Percentiles rank a stretch among this genome's conserved stretches.
These are phyloP conservation scores for Peronospora destructor DNA, from an alignment of 352 stramenopile species.

Conservation along the genomic window DNA sequence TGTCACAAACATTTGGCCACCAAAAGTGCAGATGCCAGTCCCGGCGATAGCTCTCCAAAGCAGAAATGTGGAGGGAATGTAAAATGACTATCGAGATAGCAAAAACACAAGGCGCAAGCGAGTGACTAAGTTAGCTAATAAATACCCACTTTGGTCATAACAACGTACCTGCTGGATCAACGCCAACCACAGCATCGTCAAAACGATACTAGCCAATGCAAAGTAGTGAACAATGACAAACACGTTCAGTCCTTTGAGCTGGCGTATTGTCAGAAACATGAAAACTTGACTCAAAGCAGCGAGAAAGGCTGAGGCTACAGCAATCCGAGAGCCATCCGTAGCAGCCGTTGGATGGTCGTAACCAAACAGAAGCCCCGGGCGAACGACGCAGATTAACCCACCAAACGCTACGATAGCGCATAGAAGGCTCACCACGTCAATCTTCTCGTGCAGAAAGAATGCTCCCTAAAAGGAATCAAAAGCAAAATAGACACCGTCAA, in stretches of 20 bases:
- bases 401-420: conserved; percentile 35
- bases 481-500: conserved; percentile 9
- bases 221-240: conserved; percentile 62
- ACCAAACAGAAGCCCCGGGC: conserved; percentile 40
- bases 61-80: conserved; percentile 27
- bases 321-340: conserved; percentile 22
- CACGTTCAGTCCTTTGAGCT: conserved; percentile 35
- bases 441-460: conserved; percentile 34
- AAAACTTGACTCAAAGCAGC: conserved; percentile 40
- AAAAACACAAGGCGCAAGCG: not conserved
- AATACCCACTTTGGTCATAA: not conserved
- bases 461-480: conserved; percentile 20
- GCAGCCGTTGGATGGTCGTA: conserved; percentile 16
- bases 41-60: conserved; percentile 44
- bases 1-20: conserved; percentile 56
- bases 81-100: conserved; percentile 8
- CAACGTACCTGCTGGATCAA: conserved; percentile 37
- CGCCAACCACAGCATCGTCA: conserved; percentile 31
- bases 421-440: conserved; percentile 31
- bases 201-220: conserved; percentile 36
- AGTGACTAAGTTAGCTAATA: not conserved
- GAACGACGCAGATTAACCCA: conserved; percentile 45
- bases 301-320: conserved; percentile 32
- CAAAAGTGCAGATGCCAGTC: conserved; percentile 38
- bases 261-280: conserved; percentile 45